Percentiles rank a stretch among this genome's conserved stretches.
Evolutionary conservation across 208 protist species (phyloP).

Genomic region (Leishmania gerbilli): DNA sequence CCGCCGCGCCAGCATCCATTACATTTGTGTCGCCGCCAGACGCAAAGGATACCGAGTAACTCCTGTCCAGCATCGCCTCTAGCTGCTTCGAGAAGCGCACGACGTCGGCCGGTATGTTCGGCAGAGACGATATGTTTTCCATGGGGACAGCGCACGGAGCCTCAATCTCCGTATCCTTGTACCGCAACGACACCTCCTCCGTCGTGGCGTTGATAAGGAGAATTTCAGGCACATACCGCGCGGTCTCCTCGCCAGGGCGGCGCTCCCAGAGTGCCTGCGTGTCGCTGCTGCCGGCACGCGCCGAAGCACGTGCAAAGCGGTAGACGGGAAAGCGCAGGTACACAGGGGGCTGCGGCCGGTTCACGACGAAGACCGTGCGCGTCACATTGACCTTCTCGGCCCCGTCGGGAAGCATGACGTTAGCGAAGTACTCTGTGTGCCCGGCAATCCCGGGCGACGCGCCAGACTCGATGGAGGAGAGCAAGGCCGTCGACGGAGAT

Average conservation of each 20-base stretch:
- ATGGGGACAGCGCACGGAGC: conserved; percentile 22
- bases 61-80: conserved; percentile 25
- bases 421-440: conserved; percentile 67
- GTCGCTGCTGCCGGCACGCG: not conserved
- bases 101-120: conserved; percentile 26
- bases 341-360: conserved; percentile 38
- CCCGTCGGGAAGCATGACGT: conserved; percentile 82
- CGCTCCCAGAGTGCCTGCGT: conserved; percentile 27
- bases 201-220: conserved; percentile 37
- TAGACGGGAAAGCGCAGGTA: conserved; percentile 60
- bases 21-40: conserved; percentile 1
- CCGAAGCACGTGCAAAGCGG: conserved; percentile 26
- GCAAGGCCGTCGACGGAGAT: not conserved
- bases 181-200: conserved; percentile 36
- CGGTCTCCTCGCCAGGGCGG: conserved; percentile 10
- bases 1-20: not conserved
- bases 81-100: conserved; percentile 36
- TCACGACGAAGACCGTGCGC: conserved; percentile 69
- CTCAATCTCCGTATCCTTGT: conserved; percentile 33
- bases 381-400: conserved; percentile 65
- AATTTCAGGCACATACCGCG: conserved; percentile 38
- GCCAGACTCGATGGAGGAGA: conserved; percentile 4
- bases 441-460: conserved; percentile 24
- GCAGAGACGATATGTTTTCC: conserved; percentile 37
- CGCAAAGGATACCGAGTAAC: conserved; percentile 7